Evolutionary conservation across 352 stramenopile species (phyloP), one percentile per base, ranked within the genome.

Genomic region (Pythium plurisporium): DNA sequence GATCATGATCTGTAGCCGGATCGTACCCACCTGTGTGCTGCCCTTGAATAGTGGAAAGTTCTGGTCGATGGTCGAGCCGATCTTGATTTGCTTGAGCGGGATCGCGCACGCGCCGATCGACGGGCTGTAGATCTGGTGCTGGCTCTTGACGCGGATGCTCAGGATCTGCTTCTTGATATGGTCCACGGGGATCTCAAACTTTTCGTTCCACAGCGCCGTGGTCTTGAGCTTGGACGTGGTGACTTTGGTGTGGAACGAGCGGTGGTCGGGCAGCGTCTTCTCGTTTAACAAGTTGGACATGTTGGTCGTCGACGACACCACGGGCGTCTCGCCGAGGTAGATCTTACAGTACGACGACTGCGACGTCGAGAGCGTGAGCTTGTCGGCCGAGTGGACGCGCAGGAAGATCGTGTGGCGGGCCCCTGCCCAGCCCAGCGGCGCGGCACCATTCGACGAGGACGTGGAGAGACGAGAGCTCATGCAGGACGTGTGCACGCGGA

Each of bases 121-220:
- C 36, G 78, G 78, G 46, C 74, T 82, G 62, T 86, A 86, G 27
- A 91, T 25, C 65, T 80, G 57, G 53, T 82, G 64, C 41, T 89
- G 78, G 52, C 67, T 87, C 72, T 89, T 91, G 23, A 89, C 76
- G 37, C 81, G 81, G 59, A 91, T 79, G 31, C 73, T 87, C 23
- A 91, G 44, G 19, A 89, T 70, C 55, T 87, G 70, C 12, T 64
- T 67, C 19, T 59, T 55, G 4, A 78, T 72, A 27, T 86, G 65
- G 15, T 64, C 61, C 1, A 91, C 60, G 17, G 70, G 69, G 34
- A 89, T 41, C 46, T 89, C 69, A 25, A 91, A 87, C 69, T 91
- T 89, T 33, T 91, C 70, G 52, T 89, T 91, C 81, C 81, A 91
- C 33, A 86, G 51, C n/a, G 76, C 74, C 29, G 70, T 69, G 11